phyloP scores from a whole-genome alignment of 176 grass and related monocot genomes.

The Lolium rigidum region DNA sequence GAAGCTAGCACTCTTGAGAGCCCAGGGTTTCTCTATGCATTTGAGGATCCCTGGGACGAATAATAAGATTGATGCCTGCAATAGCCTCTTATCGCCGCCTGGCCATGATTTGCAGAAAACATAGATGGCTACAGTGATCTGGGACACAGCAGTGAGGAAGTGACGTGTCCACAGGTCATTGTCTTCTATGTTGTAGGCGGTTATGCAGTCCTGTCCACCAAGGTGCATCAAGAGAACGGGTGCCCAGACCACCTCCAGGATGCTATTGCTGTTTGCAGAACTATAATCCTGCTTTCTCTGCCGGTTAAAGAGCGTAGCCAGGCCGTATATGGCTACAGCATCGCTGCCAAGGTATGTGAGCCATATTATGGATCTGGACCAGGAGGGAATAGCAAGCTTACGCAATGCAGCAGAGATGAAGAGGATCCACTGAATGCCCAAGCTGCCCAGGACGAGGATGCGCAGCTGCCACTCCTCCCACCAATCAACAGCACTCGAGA shows the following conservation, averaged over 20 bases:
- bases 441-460: constrained; percentile 16
- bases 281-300: background rate
- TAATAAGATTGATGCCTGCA: background rate
- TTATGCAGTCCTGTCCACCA: background rate
- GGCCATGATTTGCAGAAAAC: background rate
- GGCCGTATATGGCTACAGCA: background rate
- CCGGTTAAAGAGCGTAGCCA: background rate
- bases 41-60: background rate
- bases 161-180: background rate
- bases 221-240: background rate
- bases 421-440: background rate
- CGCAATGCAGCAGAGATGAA: background rate
- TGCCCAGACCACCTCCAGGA: background rate
- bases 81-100: background rate
- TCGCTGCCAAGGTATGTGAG: background rate
- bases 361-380: background rate
- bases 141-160: background rate
- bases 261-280: background rate
- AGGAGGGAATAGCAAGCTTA: background rate
- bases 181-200: background rate
- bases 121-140: background rate
- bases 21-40: background rate
- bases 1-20: background rate
- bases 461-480: constrained; percentile 33
- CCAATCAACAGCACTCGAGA: background rate